These are phyloP conservation scores for Sporothrix brasiliensis DNA, from an alignment of 2,329 filamentous ascomycete species.

Conservation along the genomic window DNA sequence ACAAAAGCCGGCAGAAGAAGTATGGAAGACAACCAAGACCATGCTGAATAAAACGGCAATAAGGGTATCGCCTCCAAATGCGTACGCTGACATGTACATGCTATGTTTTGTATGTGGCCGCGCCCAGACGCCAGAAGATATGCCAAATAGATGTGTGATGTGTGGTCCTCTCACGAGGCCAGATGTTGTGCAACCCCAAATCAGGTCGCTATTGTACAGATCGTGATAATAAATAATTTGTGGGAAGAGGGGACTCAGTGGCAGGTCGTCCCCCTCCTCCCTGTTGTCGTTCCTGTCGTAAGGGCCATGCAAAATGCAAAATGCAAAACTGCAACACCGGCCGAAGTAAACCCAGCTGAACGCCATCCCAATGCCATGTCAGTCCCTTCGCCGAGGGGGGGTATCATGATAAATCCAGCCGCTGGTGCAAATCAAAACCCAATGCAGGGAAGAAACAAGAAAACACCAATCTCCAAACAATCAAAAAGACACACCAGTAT, in stretches of 20 bases:
- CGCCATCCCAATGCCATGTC: not conserved
- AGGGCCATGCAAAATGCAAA: not conserved
- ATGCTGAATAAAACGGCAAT: not conserved
- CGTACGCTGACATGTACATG: not conserved
- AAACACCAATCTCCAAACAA: not conserved
- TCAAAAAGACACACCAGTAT: not conserved
- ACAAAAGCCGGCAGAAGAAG: not conserved
- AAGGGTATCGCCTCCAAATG: not conserved
- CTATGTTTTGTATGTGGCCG: constrained; percentile 5
- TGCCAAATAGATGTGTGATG: not conserved
- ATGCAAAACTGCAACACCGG: not conserved
- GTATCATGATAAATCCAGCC: not conserved
- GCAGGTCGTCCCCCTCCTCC: not conserved
- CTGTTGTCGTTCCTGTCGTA: not conserved
- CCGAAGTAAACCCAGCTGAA: not conserved
- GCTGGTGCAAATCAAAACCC: not conserved
- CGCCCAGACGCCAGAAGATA: constrained; percentile 2
- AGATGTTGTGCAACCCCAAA: not conserved
- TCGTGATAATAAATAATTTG: no score
- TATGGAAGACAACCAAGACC: not conserved
- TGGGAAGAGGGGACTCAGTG: not conserved
- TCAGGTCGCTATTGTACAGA: not conserved
- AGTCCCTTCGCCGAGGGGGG: not conserved
- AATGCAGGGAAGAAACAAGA: not conserved
- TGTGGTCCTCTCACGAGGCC: not conserved